A percentile compares a stretch with the other conserved stretches of the same genome.
These are phyloP conservation scores for Pichia sp. DNA, from an alignment of 1,139 yeast genomes.

Conservation along the genomic window DNA sequence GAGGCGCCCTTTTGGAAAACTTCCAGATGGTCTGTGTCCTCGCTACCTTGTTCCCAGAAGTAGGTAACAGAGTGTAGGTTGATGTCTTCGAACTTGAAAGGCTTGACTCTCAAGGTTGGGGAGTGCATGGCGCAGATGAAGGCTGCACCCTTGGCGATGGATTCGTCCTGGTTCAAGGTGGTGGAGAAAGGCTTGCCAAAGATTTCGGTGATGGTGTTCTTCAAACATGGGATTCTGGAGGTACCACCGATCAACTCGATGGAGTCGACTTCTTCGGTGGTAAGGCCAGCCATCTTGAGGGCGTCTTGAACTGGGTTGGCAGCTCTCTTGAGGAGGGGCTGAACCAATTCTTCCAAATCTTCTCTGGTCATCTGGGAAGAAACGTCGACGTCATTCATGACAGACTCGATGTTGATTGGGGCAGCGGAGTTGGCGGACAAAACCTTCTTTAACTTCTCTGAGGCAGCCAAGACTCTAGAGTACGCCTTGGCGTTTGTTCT, in stretches of 20 bases:
- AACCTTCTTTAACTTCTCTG: conserved; percentile 93
- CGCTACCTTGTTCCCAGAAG: conserved; percentile 92
- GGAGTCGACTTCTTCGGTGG: conserved; percentile 72
- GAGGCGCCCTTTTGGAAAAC: conserved; percentile 93
- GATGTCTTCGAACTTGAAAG: conserved; percentile 95
- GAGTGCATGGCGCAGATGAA: conserved; percentile 99
- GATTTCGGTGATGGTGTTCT: conserved; percentile 71
- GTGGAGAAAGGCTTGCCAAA: conserved; percentile 86
- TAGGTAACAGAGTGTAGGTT: conserved; percentile 91
- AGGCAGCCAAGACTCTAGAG: conserved; percentile 85
- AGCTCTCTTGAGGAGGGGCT: conserved; percentile 75
- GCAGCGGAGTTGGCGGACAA: conserved; percentile 94
- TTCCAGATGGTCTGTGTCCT: conserved; percentile 87
- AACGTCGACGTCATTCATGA: conserved; percentile 96
- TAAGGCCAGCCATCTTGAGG: conserved; percentile 71
- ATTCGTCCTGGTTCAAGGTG: conserved; percentile 98
- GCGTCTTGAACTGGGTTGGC: conserved; percentile 78
- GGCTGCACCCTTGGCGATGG: conserved; percentile 98
- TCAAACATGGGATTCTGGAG: conserved; percentile 93
- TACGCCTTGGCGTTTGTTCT: conserved; percentile 89
- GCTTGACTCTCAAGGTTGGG: conserved; percentile 97
- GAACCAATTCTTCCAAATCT: conserved; percentile 83
- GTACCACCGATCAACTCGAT: conserved; percentile 98
- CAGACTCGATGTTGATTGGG: conserved; percentile 92
- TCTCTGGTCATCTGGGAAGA: conserved; percentile 87